Evolutionary conservation across 345 rosid genomes (phyloP).

Genomic region (Pistacia atlantica): DNA sequence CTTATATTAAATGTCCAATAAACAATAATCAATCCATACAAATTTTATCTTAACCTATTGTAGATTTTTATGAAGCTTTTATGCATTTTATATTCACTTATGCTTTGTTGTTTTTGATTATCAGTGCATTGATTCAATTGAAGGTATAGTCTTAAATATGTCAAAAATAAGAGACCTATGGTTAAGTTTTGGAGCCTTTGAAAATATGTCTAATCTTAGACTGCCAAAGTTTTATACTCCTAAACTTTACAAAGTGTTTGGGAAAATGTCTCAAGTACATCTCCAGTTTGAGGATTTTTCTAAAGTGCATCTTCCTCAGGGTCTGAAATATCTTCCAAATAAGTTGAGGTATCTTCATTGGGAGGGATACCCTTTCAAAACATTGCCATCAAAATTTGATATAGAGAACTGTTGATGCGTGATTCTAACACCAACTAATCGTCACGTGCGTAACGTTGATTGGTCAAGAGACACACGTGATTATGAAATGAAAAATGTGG

Average conservation of each 20-base stretch:
- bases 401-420: not conserved
- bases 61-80: not conserved
- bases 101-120: not conserved
- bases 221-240: slow-evolving; percentile 5
- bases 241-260: not conserved
- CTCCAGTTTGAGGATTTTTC: not conserved
- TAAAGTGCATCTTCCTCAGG: not conserved
- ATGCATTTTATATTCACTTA: not conserved
- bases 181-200: slow-evolving; percentile 1
- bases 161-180: slow-evolving; percentile 7
- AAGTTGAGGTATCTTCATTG: slow-evolving; percentile 1
- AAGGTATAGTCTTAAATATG: slow-evolving; percentile 16
- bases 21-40: not conserved
- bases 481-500: too few species aligned
- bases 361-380: not conserved
- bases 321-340: not conserved
- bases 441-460: too few species aligned
- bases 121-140: not conserved
- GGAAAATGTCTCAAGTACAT: not conserved
- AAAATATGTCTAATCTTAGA: slow-evolving; percentile 12
- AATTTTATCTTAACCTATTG: not conserved
- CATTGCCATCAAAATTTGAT: not conserved
- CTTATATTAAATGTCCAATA: not conserved
- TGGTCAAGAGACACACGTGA: too few species aligned
- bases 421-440: too few species aligned